Conservation (phyloP, 257 asterid genomes). For the Cinchona pubescens region DNA sequence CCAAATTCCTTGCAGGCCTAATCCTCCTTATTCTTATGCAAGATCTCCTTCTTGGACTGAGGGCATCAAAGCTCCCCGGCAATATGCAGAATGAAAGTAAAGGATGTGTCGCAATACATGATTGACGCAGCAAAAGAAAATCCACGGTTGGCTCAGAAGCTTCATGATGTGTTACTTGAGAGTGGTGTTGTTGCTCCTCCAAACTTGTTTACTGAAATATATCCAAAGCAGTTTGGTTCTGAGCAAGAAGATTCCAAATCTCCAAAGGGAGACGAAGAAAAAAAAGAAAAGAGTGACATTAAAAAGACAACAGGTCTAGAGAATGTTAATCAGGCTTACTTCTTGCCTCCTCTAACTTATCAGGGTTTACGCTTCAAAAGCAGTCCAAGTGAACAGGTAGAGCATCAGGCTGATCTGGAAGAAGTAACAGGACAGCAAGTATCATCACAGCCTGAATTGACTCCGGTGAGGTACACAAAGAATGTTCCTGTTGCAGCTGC, state of each 20-base stretch:
- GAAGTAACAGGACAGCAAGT: conserved; percentile 34
- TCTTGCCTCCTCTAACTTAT: conserved; percentile 78
- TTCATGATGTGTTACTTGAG: conserved; percentile 85
- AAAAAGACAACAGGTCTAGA: conserved; percentile 29
- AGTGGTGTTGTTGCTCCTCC: conserved; percentile 98
- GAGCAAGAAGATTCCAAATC: conserved; percentile 39
- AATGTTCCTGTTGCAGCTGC: conserved; percentile 84
- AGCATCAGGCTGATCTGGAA: conserved; percentile 35
- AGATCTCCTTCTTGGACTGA: conserved; percentile 99
- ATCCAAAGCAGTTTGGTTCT: conserved; percentile 45
- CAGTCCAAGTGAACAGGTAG: conserved; percentile 33
- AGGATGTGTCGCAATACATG: conserved; percentile 92
- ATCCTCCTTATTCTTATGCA: conserved; percentile 58
- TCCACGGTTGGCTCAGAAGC: conserved; percentile 90
- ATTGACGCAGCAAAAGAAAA: conserved; percentile 95
- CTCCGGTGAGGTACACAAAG: conserved; percentile 37
- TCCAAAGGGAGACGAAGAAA: conserved; percentile 38
- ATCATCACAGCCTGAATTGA: conserved; percentile 41
- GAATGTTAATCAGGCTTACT: conserved; percentile 37
- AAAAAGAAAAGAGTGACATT: conserved; percentile 32
- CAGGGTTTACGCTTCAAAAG: conserved; percentile 44
- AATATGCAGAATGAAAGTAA: conserved; percentile 72
- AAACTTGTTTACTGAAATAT: conserved; percentile 70
- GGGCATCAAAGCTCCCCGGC: conserved; percentile 95
- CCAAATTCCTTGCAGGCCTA: conserved; percentile 46